Evolutionary conservation across 2,329 filamentous ascomycete species (phyloP), one percentile per base, ranked within the genome.

Genomic region (Incumbomyces delicatus): DNA sequence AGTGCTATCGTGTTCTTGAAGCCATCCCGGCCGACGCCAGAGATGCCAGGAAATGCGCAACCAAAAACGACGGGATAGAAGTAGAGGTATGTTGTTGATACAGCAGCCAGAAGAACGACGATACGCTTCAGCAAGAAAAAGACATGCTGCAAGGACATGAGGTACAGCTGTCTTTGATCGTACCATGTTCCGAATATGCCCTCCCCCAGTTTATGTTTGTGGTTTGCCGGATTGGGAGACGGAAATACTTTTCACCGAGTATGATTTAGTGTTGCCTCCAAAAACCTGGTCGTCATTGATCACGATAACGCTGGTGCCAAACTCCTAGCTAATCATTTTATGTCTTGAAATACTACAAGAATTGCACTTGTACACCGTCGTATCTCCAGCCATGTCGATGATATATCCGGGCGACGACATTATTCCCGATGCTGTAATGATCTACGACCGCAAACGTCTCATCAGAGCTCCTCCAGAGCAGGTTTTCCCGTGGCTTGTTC

Each of bases 11-110:
- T 66, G 43, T 61, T 60, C 32, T 61, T 46, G 49, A 66, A 59
- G 12, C 63, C 49, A 38, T 47, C 30, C 22, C 40, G 50, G 48
- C 54, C 53, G 6, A 48, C 52, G 40, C 44, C 36, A 50, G 69
- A 31, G 70, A 73, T 53, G 70, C 61, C 63, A 10, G 89, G 87
- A 65, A 95, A 96, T 32, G 76, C 80, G 71, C 89, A 96, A 59
- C 78, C 76, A 55, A 80, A 76, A 60, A 95, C 83, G 56, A 86
- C 60, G 7, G 92, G 89, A 62, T 94, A 96, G 33, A 90, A 71
- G 69, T 95, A 95, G 44, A 96, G 75, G 67, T 89, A 94, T 54
- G 81, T 58, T 43, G 85, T 87, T 60, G 78, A 77, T 53, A 78
- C 66, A 60, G 90, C 58, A 49, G 85, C 81, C 61, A 90, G 60